Base-by-base conservation (phyloP, 2,329 filamentous ascomycete genomes). In the Pestalotiopsis sp. region DNA sequence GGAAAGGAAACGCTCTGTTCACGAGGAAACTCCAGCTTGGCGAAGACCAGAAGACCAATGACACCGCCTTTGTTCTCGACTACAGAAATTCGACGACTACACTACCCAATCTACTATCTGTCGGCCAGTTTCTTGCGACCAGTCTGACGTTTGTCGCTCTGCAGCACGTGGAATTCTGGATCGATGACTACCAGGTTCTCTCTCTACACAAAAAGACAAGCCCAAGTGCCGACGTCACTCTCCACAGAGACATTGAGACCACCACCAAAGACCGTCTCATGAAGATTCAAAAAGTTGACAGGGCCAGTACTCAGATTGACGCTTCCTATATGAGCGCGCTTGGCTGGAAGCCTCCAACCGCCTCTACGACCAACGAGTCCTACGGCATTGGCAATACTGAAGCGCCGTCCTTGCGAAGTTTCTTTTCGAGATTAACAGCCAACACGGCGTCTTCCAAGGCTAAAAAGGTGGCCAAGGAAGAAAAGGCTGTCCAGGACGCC, bases 1-100 rank as follows among this genome's bases (percentile, higher is more conserved):
- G 96, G 97, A 98, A 98, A 79, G 94, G 92, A n/a, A 98, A 98
- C 78, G 93, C 94, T 4, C 86, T 99, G 1, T 98, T 97, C 78
- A 99, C 97, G 26, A 92, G 94, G 74, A 93, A 94, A 73, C 86
- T 96, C 24, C 89, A 90, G 72, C 81, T 98, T 7, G 89, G 92
- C 1, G 84, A 88, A 59, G 88, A 88, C 26, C 86, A 94, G 75
- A 81, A 85, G 17, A 91, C 85, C 66, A 83, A 84, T 39, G 88
- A 95, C 73, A 99, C 97, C 2, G 92, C 91, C n/a, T 99, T 99
- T 77, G 90, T 98, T 60, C 86, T 99, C 60, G 94, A 98, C 76
- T 98, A 98, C 79, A 88, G 96, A 75, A 98, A 97, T 77, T 88
- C 88, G 38, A 94, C 92, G 0, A 95, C 94, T 0, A 93, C 94